Conservation (phyloP, 257 asterid species). For the Knoxia roxburghii region DNA sequence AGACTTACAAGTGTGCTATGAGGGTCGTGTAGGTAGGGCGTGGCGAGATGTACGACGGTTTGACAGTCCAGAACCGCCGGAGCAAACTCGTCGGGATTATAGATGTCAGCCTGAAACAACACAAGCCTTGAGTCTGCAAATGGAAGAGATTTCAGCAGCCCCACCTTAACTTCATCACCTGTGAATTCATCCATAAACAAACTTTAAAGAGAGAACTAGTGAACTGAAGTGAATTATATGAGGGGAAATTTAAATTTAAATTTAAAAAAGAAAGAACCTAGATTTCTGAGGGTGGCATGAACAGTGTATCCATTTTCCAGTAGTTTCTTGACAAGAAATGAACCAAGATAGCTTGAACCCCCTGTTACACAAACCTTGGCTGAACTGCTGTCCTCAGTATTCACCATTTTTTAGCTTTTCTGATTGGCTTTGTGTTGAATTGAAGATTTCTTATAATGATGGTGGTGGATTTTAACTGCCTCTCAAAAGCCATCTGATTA, state of each 20-base stretch:
- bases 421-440: too few relatives aligned
- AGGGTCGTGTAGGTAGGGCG: constrained; percentile 40
- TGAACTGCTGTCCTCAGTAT: too few relatives aligned
- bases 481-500: too few relatives aligned
- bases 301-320: constrained; percentile 53
- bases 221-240: too few relatives aligned
- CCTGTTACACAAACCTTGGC: constrained; percentile 65
- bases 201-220: constrained; percentile 23
- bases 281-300: constrained; percentile 52
- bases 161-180: too few relatives aligned
- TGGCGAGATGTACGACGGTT: constrained; percentile 57
- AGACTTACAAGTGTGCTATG: constrained; percentile 8
- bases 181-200: too few relatives aligned
- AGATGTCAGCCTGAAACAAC: constrained; percentile 56
- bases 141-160: too few relatives aligned
- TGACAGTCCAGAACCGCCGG: constrained; percentile 48
- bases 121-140: constrained; percentile 37
- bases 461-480: too few relatives aligned
- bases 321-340: constrained; percentile 43
- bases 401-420: too few relatives aligned
- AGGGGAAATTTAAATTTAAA: too few relatives aligned
- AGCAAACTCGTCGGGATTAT: constrained; percentile 41
- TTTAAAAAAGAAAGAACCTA: constrained; percentile 24
- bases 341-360: constrained; percentile 59
- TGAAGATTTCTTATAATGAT: too few relatives aligned